Percentiles rank a stretch among this genome's conserved stretches.
Evolutionary conservation across 768 basidiomycete species (phyloP).

Genomic region (Termitomyces bulborhizus): DNA sequence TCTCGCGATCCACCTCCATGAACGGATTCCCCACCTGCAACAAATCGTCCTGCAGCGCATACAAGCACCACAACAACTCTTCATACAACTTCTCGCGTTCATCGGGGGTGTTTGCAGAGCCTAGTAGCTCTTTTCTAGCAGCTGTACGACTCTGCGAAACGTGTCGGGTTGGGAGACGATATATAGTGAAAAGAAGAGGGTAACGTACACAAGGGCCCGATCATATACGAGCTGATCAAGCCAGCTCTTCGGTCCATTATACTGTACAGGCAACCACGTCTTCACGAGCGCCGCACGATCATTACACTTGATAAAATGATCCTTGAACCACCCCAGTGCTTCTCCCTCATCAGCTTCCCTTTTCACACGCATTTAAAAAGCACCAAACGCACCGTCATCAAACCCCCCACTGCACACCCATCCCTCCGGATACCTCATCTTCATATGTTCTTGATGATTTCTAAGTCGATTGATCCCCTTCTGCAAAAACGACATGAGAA

Average conservation of each 20-base stretch:
- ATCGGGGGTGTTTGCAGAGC: constrained; percentile 66
- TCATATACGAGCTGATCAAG: constrained; percentile 92
- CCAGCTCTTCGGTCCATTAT: constrained; percentile 76
- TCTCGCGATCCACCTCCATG: constrained; percentile 76
- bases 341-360: no score
- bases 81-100: constrained; percentile 95
- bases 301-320: constrained; percentile 90
- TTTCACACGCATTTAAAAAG: no score
- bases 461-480: constrained; percentile 84
- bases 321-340: constrained; percentile 85
- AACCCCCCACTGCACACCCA: constrained; percentile 76
- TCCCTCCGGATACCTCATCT: constrained; percentile 73
- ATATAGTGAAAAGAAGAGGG: neutral
- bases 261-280: constrained; percentile 81
- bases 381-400: constrained; percentile 44
- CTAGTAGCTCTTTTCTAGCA: constrained; percentile 84
- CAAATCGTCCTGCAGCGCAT: constrained; percentile 86
- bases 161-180: no score
- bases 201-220: constrained; percentile 76
- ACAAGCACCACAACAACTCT: constrained; percentile 90
- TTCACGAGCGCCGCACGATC: constrained; percentile 86
- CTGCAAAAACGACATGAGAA: constrained; percentile 88
- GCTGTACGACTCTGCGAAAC: constrained; percentile 77
- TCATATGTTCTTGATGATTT: constrained; percentile 75
- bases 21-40: constrained; percentile 78